These are phyloP conservation scores for Psidium guajava DNA, from an alignment of 345 rosid species.

Conservation along the genomic window DNA sequence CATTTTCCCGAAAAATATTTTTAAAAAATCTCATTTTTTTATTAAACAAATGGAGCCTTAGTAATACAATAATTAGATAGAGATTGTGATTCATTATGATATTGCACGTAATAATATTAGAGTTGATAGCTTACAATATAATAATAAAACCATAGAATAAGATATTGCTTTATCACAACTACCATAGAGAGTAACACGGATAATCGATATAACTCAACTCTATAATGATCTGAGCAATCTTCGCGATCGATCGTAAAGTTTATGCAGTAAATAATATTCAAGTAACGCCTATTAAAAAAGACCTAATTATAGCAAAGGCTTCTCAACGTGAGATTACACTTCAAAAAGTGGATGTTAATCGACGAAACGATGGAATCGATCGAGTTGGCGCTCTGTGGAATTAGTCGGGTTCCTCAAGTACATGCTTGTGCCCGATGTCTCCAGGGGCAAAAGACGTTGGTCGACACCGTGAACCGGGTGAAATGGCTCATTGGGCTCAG, in stretches of 20 bases:
- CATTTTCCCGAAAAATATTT: too few species aligned
- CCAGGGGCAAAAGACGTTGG: not conserved
- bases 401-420: not conserved
- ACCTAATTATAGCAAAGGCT: not conserved
- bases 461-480: not conserved
- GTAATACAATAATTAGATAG: not conserved
- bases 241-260: not conserved
- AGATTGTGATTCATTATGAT: not conserved
- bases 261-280: accelerated
- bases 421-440: not conserved
- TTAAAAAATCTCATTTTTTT: too few species aligned
- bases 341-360: not conserved
- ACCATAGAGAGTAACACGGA: accelerated
- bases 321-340: accelerated
- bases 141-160: not conserved
- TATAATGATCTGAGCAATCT: too few species aligned
- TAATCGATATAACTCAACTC: not conserved
- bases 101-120: not conserved
- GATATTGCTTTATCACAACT: not conserved
- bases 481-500: not conserved
- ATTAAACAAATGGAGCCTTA: too few species aligned
- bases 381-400: not conserved
- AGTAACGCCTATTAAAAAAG: not conserved
- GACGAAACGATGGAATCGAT: not conserved
- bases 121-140: not conserved